phyloP scores from a whole-genome alignment of 352 stramenopile genomes.

The Paralagenidium karlingii region DNA sequence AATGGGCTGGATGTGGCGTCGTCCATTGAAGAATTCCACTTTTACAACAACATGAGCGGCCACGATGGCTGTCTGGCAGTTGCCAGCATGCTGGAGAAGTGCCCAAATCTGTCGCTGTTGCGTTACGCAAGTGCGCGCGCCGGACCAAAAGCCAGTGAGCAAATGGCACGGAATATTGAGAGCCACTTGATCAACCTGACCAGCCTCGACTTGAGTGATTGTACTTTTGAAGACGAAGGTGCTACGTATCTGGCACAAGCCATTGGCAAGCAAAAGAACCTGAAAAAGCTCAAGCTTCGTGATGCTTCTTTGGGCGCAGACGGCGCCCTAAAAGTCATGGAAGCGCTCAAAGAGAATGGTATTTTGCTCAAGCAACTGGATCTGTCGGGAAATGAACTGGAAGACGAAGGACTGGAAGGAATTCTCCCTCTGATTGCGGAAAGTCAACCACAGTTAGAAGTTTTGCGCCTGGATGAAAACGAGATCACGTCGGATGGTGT shows the following conservation, averaged over 20 bases:
- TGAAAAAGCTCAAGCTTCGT: slow-evolving; percentile 79
- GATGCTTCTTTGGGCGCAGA: slow-evolving; percentile 81
- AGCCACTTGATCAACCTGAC: slow-evolving; percentile 30
- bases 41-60: slow-evolving; percentile 83
- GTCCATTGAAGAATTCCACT: slow-evolving; percentile 62
- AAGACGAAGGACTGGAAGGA: slow-evolving; percentile 43
- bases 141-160: slow-evolving; percentile 30
- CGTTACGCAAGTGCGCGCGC: slow-evolving; percentile 58
- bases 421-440: slow-evolving; percentile 45
- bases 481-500: slow-evolving; percentile 50
- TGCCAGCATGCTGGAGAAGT: slow-evolving; percentile 32
- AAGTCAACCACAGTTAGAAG: slow-evolving; percentile 27
- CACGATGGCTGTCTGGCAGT: slow-evolving; percentile 48
- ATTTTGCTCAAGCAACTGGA: slow-evolving; percentile 72
- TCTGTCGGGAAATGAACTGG: slow-evolving; percentile 84
- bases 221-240: slow-evolving; percentile 79
- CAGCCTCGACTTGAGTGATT: slow-evolving; percentile 88
- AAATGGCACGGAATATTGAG: slow-evolving; percentile 31
- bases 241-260: slow-evolving; percentile 50
- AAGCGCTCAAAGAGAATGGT: slow-evolving; percentile 42
- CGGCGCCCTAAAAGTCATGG: slow-evolving; percentile 50
- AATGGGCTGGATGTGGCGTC: slow-evolving; percentile 21
- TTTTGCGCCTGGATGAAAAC: slow-evolving; percentile 73
- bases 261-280: slow-evolving; percentile 39
- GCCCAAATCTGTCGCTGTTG: slow-evolving; percentile 33